These are phyloP conservation scores for Actinomortierella wolfii DNA, from an alignment of 371 early-diverging fungal species.

Conservation along the genomic window DNA sequence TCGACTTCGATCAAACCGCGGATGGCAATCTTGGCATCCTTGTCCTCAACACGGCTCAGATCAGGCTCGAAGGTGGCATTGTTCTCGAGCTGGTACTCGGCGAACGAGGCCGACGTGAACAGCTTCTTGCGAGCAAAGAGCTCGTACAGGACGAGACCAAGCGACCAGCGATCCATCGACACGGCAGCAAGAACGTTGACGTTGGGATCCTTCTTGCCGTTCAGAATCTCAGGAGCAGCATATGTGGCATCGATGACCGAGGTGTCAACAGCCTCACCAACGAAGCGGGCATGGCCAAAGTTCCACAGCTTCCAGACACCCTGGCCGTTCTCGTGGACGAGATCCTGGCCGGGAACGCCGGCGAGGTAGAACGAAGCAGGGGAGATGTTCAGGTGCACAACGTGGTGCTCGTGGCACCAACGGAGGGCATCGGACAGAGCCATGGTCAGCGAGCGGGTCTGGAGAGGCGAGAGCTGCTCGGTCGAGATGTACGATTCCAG, in stretches of 20 bases:
- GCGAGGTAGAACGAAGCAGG: constrained; percentile 34
- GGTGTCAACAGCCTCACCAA: constrained; percentile 19
- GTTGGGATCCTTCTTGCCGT: constrained; percentile 1
- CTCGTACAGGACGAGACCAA: constrained; percentile 25
- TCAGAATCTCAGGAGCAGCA: constrained; percentile 21
- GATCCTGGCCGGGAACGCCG: constrained; percentile 26
- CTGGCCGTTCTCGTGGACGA: constrained; percentile 15
- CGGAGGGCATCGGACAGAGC: constrained; percentile 27
- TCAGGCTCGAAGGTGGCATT: constrained; percentile 17
- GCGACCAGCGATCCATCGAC: constrained; percentile 25
- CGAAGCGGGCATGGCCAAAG: constrained; percentile 25
- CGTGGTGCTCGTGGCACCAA: constrained; percentile 17
- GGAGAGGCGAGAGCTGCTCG: constrained; percentile 1
- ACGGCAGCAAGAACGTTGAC: constrained; percentile 13
- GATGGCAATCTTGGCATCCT: constrained; percentile 31
- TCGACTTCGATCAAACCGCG: constrained; percentile 36
- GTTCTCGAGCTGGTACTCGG: constrained; percentile 34
- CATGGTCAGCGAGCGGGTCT: constrained; percentile 21
- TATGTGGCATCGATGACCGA: constrained; percentile 15
- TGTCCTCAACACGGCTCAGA: constrained; percentile 16
- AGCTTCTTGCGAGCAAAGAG: constrained; percentile 18
- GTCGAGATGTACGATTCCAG: constrained; percentile 20
- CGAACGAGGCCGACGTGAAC: constrained; percentile 15
- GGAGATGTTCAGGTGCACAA: constrained; percentile 13
- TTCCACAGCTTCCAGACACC: constrained; percentile 25